phyloP scores from a whole-genome alignment of 345 rosid genomes.

The Hypericum perforatum region DNA sequence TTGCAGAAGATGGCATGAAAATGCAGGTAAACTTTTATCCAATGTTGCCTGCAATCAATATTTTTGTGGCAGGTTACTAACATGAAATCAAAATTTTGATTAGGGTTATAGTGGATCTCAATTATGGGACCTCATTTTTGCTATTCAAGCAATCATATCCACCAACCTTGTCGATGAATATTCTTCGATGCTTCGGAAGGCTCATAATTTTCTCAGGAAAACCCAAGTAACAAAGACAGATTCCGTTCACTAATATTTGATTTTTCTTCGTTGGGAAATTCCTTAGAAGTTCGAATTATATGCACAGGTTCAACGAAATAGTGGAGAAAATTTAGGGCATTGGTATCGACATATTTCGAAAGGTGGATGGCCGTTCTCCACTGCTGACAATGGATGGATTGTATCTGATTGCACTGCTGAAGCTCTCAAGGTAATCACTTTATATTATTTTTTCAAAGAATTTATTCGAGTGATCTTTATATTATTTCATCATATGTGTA shows the following conservation, averaged over 20 bases:
- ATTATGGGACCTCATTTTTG: conserved; percentile 52
- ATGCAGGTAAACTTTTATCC: conserved; percentile 51
- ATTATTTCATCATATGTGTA: not conserved
- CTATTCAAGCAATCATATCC: conserved; percentile 49
- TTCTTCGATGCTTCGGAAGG: conserved; percentile 44
- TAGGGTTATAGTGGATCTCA: conserved; percentile 69
- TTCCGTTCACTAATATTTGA: too few species aligned
- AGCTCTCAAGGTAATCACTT: conserved; percentile 64
- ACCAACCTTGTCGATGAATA: conserved; percentile 36
- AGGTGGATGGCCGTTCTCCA: conserved; percentile 92
- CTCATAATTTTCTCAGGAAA: conserved; percentile 43
- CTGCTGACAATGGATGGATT: conserved; percentile 56
- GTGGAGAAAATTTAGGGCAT: not conserved
- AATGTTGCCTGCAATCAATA: too few species aligned
- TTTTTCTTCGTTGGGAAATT: too few species aligned
- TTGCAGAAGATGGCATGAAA: conserved; percentile 99
- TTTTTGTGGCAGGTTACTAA: too few species aligned
- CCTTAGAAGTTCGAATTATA: too few species aligned
- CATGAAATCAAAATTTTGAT: too few species aligned
- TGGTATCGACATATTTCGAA: conserved; percentile 52
- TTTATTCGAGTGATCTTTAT: not conserved
- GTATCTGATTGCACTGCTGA: conserved; percentile 86
- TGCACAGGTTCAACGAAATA: not conserved
- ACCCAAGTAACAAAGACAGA: conserved; percentile 31
- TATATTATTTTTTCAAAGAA: not conserved